These are phyloP conservation scores for Suillus subalutaceus DNA, from an alignment of 768 basidiomycete species.

Conservation along the genomic window DNA sequence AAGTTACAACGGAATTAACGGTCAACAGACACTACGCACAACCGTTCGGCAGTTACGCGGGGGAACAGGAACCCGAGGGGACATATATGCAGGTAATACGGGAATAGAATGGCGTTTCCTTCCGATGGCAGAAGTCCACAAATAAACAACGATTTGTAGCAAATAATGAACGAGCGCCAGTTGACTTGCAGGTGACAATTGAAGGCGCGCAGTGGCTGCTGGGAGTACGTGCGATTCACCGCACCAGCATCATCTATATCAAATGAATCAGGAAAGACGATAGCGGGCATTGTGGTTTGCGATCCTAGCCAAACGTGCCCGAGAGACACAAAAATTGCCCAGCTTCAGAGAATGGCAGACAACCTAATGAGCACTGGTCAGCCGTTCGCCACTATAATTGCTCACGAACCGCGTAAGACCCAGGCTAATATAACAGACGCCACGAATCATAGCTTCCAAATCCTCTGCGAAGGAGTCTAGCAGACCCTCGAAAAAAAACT, in stretches of 20 bases:
- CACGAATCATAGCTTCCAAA: too few relatives aligned
- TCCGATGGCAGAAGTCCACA: neutral
- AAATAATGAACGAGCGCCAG: neutral
- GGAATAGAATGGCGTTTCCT: neutral
- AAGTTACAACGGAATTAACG: neutral
- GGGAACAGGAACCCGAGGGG: neutral
- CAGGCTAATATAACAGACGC: too few relatives aligned
- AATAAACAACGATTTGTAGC: neutral
- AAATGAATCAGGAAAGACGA: too few relatives aligned
- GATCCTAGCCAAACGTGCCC: too few relatives aligned
- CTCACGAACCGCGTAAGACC: too few relatives aligned
- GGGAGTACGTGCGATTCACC: neutral
- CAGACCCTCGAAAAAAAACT: too few relatives aligned
- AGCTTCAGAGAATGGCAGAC: too few relatives aligned
- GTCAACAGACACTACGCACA: neutral
- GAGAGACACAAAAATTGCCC: too few relatives aligned
- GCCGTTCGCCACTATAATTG: too few relatives aligned
- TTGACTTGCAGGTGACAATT: neutral
- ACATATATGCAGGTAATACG: neutral
- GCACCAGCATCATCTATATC: neutral
- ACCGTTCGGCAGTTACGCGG: neutral
- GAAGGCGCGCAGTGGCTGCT: neutral
- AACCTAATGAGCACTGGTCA: too few relatives aligned
- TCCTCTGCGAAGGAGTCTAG: too few relatives aligned
- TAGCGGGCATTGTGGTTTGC: too few relatives aligned